Percentiles rank a stretch among this genome's conserved stretches.
These are phyloP conservation scores for Fusarium sp. DNA, from an alignment of 2,329 filamentous ascomycete species.

Conservation along the genomic window DNA sequence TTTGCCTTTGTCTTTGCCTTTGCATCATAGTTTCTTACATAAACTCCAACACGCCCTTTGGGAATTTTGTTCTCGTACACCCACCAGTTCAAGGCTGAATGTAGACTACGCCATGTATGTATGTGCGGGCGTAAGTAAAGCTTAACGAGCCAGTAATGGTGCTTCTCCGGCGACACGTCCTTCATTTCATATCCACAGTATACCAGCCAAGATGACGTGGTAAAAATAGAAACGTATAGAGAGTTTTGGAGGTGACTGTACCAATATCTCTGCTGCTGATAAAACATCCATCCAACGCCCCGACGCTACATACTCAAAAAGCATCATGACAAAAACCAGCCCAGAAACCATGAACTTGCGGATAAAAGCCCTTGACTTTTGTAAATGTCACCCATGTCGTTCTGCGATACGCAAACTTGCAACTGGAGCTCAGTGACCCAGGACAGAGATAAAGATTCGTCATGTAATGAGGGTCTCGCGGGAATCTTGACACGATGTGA, in stretches of 20 bases:
- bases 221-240: background rate
- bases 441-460: conserved; percentile 5
- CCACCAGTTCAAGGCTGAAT: conserved; percentile 12
- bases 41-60: background rate
- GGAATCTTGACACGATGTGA: background rate
- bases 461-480: background rate
- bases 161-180: background rate
- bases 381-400: conserved; percentile 4
- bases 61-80: background rate
- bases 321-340: conserved; percentile 2
- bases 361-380: conserved; percentile 28
- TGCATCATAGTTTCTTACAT: background rate
- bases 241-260: conserved; percentile 7
- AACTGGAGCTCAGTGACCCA: background rate
- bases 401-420: conserved; percentile 8
- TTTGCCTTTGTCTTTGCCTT: too few relatives aligned
- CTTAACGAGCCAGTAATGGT: background rate
- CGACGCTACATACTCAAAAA: conserved; percentile 30
- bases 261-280: conserved; percentile 1
- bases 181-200: conserved; percentile 1
- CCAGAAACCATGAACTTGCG: conserved; percentile 12
- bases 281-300: conserved; percentile 31
- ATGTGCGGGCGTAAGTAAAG: background rate
- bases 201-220: conserved; percentile 1
- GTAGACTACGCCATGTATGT: background rate